Conservation (phyloP, 208 protist species). For the Jaenimonas drosophilae region DNA sequence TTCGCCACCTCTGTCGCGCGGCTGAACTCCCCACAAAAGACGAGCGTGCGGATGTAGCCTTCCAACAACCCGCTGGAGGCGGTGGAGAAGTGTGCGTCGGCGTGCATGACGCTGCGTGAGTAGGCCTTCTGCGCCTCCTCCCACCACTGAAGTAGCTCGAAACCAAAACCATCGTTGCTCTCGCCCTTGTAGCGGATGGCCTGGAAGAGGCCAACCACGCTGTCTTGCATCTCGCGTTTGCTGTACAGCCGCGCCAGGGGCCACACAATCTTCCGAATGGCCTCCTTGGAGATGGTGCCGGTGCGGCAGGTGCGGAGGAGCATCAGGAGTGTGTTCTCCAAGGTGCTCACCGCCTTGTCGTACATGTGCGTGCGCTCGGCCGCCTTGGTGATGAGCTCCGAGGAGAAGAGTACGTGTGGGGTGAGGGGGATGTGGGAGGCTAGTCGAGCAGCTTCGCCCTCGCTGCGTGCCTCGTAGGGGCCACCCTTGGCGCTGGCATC, state of each 20-base stretch:
- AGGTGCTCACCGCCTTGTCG: constrained; percentile 85
- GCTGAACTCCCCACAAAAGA: constrained; percentile 80
- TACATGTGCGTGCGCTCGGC: constrained; percentile 81
- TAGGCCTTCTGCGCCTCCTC: constrained; percentile 76
- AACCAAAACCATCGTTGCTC: constrained; percentile 70
- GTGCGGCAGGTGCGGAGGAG: constrained; percentile 67
- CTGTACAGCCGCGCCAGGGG: constrained; percentile 86
- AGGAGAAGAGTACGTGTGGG: constrained; percentile 71
- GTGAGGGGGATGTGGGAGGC: constrained; percentile 25
- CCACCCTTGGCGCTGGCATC: no score
- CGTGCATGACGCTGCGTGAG: constrained; percentile 31
- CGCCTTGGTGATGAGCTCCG: constrained; percentile 72
- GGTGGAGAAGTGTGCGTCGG: constrained; percentile 7
- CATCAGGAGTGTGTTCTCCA: constrained; percentile 61
- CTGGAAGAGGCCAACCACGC: constrained; percentile 80
- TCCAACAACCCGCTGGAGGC: constrained; percentile 23
- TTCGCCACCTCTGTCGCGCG: constrained; percentile 49
- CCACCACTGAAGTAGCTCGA: constrained; percentile 84
- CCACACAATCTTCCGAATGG: constrained; percentile 68
- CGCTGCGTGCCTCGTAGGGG: no score
- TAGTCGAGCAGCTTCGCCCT: no score
- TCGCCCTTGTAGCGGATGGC: constrained; percentile 70
- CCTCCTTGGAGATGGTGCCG: constrained; percentile 49
- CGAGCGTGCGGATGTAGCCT: constrained; percentile 84
- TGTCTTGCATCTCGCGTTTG: constrained; percentile 87